These are phyloP conservation scores for Mycena amicta DNA, from an alignment of 768 basidiomycete species.

Conservation along the genomic window DNA sequence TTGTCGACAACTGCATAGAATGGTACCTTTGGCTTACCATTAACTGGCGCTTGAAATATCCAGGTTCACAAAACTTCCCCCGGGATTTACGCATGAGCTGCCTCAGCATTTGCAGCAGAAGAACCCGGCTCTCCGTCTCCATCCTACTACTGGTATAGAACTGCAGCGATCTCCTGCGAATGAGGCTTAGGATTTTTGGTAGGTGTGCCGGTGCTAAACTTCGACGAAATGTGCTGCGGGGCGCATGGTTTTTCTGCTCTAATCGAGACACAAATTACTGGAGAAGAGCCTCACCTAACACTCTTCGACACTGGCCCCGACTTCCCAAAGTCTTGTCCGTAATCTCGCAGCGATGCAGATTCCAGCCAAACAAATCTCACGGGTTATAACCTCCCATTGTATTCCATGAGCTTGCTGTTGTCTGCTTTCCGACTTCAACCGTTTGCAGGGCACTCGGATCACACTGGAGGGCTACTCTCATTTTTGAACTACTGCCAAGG, in stretches of 20 bases:
- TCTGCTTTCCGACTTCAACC: background rate
- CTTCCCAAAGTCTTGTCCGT: conserved; percentile 67
- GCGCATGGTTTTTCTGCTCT: conserved; percentile 86
- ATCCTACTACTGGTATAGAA: conserved; percentile 1
- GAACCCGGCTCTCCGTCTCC: conserved; percentile 34
- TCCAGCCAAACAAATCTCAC: conserved; percentile 54
- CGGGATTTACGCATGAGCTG: conserved; percentile 76
- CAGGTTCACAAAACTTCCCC: conserved; percentile 81
- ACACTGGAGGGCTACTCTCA: conserved; percentile 72
- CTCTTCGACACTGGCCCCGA: conserved; percentile 89
- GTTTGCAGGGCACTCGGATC: conserved; percentile 58
- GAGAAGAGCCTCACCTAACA: conserved; percentile 48
- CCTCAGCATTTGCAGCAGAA: conserved; percentile 60
- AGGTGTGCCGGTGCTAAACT: conserved; percentile 67
- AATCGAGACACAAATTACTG: conserved; percentile 63
- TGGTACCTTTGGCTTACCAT: conserved; percentile 46
- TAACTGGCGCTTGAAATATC: background rate
- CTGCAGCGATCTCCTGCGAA: no score
- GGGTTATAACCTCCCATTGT: conserved; percentile 75
- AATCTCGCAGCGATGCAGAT: conserved; percentile 66
- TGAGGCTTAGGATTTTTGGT: no score
- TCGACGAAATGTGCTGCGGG: conserved; percentile 77
- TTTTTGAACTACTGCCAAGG: conserved; percentile 53
- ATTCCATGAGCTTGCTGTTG: background rate
- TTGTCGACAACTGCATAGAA: conserved; percentile 81